phyloP scores from a whole-genome alignment of 2,329 filamentous ascomycete genomes.

The Colletotrichum sansevieriae region DNA sequence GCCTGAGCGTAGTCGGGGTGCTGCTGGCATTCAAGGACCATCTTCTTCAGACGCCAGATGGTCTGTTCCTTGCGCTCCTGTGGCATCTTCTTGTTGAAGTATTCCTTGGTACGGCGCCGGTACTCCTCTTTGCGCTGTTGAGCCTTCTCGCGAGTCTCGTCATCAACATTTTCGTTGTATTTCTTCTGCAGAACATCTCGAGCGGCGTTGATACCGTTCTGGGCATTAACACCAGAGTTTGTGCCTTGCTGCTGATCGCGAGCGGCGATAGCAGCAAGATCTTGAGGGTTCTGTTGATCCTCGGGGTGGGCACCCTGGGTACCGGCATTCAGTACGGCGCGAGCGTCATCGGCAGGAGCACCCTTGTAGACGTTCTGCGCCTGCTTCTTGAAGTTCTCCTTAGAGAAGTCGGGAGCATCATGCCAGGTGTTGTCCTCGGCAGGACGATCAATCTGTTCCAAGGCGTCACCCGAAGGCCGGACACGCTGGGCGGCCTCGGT shows the following conservation, averaged over 20 bases:
- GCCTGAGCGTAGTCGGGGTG: conserved; percentile 94
- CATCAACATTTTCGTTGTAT: conserved; percentile 72
- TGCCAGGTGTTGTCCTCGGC: conserved; percentile 96
- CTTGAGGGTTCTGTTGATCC: conserved; percentile 65
- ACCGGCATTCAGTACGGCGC: conserved; percentile 71
- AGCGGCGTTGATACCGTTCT: conserved; percentile 60
- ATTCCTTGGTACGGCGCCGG: conserved; percentile 72
- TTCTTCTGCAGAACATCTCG: conserved; percentile 64
- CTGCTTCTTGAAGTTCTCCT: conserved; percentile 76
- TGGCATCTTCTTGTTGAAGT: conserved; percentile 88
- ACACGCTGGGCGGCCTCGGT: conserved; percentile 80
- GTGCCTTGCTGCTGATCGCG: conserved; percentile 60
- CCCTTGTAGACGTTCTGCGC: conserved; percentile 72
- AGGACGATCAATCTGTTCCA: conserved; percentile 83
- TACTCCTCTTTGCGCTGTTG: conserved; percentile 60
- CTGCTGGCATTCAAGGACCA: conserved; percentile 95
- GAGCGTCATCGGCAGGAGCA: conserved; percentile 67
- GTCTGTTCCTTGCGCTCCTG: conserved; percentile 93
- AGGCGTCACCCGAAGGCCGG: conserved; percentile 81
- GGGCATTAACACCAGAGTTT: conserved; percentile 64
- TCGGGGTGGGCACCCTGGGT: conserved; percentile 67
- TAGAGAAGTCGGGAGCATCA: conserved; percentile 82
- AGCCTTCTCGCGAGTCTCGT: conserved; percentile 70
- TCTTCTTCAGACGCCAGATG: conserved; percentile 94
- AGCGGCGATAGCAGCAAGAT: conserved; percentile 61